Evolutionary conservation across 306 rosid genomes (phyloP), one percentile per base, ranked within the genome.

Genomic region (barrel medic (Medicago truncatula)): DNA sequence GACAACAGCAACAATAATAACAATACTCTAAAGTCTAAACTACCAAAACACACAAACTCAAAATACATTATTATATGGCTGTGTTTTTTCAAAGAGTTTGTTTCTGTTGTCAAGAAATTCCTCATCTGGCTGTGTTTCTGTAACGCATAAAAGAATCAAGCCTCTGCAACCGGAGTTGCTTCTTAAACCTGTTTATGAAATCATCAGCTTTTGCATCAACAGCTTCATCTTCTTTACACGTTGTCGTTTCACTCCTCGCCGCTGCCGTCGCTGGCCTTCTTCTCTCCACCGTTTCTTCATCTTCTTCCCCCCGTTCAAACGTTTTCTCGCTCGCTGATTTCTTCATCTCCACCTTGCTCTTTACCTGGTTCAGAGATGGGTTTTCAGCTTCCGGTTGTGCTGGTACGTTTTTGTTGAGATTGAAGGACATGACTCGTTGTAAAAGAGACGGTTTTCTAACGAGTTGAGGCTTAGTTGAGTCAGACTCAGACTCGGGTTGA

Each of bases 181-280:
- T 88, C 80, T 80, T 92, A 65, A 94, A 94, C 74, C 65, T 89
- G 82, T 83, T 94, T 0, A 94, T 94, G 39, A 94, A 92, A 77
- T 94, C 96, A 40, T 94, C 97, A 0, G 97, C 96, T 56, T 84
- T 89, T 5, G 84, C 88, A 17, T 94, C 97, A 4, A 94, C 96
- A 20, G 52, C 90, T 16, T 87, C 88, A 5, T 87, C 93, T 7
- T 75, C 91, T 6, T 4, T 71, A 2, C 7, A 50, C 76, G 75
- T 14, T 81, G 61, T 34, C 79, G 86, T 67, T 41, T 58, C 75
- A 10, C 7, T 4, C 15, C 73, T 79, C 76, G 56, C 53, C 23
- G 82, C 66, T 56, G 73, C 76, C 10, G 93, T 75, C 74, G 75
- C 82, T 9, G 93, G 83, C 70, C 82, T 73, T 49, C 85, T 71